Percentiles rank a stretch among this genome's conserved stretches.
phyloP scores from a whole-genome alignment of 108 stramenopile genomes.

The Epipyxis sp. region DNA sequence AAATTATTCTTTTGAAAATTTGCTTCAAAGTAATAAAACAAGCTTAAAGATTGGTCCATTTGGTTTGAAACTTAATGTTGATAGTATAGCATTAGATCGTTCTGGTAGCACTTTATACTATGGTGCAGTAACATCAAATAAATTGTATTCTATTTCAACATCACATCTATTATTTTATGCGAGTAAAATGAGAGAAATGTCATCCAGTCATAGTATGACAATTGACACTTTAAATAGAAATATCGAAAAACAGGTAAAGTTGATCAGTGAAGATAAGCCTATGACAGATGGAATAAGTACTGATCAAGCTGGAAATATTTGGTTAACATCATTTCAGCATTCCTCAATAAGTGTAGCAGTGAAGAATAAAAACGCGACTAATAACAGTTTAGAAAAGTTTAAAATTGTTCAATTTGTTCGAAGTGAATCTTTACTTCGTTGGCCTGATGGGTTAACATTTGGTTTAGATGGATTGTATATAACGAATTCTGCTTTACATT shows the following conservation, averaged over 20 bases:
- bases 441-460: constrained; percentile 24
- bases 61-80: constrained; percentile 5
- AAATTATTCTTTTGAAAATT: not conserved
- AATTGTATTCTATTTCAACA: not conserved
- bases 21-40: not conserved
- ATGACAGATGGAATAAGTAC: constrained; percentile 22
- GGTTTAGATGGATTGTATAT: not conserved
- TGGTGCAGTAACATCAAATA: not conserved
- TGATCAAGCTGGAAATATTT: not conserved
- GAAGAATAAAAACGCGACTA: not conserved
- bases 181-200: not conserved
- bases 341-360: not conserved
- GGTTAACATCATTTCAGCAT: not conserved
- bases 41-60: not conserved
- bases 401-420: not conserved
- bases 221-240: not conserved
- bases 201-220: not conserved
- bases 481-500: not conserved
- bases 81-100: constrained; percentile 22
- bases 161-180: not conserved
- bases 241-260: not conserved
- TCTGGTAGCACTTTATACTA: not conserved
- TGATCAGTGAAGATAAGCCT: not conserved
- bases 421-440: not conserved
- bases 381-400: not conserved